These are phyloP conservation scores for Pochonia chlamydosporia DNA, from an alignment of 2,329 filamentous ascomycete genomes.

Conservation along the genomic window DNA sequence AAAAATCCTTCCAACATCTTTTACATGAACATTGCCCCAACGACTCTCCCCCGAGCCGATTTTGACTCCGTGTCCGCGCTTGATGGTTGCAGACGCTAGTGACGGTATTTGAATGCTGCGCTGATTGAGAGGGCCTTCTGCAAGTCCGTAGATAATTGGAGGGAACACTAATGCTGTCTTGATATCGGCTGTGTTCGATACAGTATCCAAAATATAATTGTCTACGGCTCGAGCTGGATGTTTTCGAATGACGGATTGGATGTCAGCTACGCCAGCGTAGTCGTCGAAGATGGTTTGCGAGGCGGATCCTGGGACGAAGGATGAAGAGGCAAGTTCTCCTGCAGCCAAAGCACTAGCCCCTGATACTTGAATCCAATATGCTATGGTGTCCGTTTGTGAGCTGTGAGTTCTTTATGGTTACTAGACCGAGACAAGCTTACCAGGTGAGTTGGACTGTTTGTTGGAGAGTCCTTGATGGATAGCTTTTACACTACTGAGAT, in stretches of 20 bases:
- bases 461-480: slow-evolving; percentile 20
- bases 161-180: slow-evolving; percentile 29
- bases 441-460: no score
- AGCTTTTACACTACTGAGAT: slow-evolving; percentile 23
- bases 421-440: no score
- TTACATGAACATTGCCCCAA: slow-evolving; percentile 31
- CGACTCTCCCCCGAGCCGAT: slow-evolving; percentile 26
- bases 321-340: slow-evolving; percentile 23
- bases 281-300: slow-evolving; percentile 28
- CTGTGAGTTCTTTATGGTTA: no score
- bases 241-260: slow-evolving; percentile 19
- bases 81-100: slow-evolving; percentile 25
- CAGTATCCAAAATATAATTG: slow-evolving; percentile 28
- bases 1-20: slow-evolving; percentile 25
- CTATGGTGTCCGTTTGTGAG: neutral
- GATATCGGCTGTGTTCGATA: slow-evolving; percentile 17
- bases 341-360: slow-evolving; percentile 29
- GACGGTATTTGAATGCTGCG: slow-evolving; percentile 35
- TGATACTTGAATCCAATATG: slow-evolving; percentile 28
- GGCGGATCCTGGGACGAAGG: slow-evolving; percentile 24
- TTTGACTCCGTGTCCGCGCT: slow-evolving; percentile 24
- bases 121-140: slow-evolving; percentile 30
- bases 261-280: slow-evolving; percentile 18
- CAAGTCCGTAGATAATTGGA: slow-evolving; percentile 34
- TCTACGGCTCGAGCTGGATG: slow-evolving; percentile 27